Evolutionary conservation across 257 asterid species (phyloP).

Genomic region (Handroanthus guayacan): DNA sequence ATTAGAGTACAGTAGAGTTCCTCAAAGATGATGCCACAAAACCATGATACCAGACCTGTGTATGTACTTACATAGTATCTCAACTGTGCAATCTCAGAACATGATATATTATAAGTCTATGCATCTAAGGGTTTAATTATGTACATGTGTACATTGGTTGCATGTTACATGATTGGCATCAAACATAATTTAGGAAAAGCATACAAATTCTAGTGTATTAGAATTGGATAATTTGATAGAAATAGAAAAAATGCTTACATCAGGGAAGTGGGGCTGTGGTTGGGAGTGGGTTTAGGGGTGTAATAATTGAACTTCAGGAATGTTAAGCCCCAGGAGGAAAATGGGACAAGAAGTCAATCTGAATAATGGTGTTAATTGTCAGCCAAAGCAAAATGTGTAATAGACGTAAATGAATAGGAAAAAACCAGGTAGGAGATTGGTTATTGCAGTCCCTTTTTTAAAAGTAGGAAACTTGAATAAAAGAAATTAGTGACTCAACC

Average conservation of each 20-base stretch:
- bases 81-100: constrained; percentile 28
- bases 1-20: constrained; percentile 55
- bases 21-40: constrained; percentile 52
- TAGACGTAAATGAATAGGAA: constrained; percentile 45
- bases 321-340: constrained; percentile 32
- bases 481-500: constrained; percentile 54
- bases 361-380: constrained; percentile 45
- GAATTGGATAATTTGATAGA: constrained; percentile 43
- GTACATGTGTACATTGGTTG: constrained; percentile 38
- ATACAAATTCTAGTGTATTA: constrained; percentile 27
- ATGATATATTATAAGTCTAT: constrained; percentile 30
- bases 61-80: constrained; percentile 39
- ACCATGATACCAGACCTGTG: constrained; percentile 49
- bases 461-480: constrained; percentile 48
- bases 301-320: constrained; percentile 47
- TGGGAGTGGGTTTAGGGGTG: constrained; percentile 37
- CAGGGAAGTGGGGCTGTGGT: constrained; percentile 23
- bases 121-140: constrained; percentile 30
- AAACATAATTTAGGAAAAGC: constrained; percentile 34
- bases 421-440: constrained; percentile 38
- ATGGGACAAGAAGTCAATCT: constrained; percentile 45
- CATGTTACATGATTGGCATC: constrained; percentile 38
- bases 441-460: constrained; percentile 44
- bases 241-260: constrained; percentile 39
- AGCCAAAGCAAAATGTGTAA: constrained; percentile 39